Base-by-base conservation (phyloP, 805 yeast species). In the Yamadazyma philogaea region DNA sequence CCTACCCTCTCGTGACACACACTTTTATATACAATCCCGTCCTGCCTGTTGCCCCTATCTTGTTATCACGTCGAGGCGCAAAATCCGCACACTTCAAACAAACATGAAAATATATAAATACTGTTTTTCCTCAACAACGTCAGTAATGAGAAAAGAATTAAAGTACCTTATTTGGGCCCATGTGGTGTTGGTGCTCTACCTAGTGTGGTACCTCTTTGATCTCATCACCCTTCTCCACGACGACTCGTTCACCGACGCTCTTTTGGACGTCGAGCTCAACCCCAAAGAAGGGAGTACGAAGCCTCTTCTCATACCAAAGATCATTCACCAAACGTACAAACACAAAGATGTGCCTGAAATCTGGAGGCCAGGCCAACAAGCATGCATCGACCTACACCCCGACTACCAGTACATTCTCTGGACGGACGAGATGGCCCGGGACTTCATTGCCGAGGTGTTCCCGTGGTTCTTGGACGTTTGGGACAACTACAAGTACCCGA, bases 251-350 rank as follows among this genome's bases (percentile, higher is more conserved):
- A 64, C 72, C 12, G 87, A 84, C 55, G 86, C 84, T 1, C 65
- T 87, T 18, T 57, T 77, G 12, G 79, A 79, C 39, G 66, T 69
- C 11, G 95, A 87, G 46, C 57, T 86, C 37, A 78, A 81, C 50
- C 82, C 82, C 2, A 64, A 70, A 5, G 70, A 70, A n/a, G 56
- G 63, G 6, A 57, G 66, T 16, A 64, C 62, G 15, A 66, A 67
- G 44, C 79, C 81, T 7, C 74, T 74, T 45, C 59, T 84, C 30
- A 87, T 89, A 35, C 97, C 97, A 30, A 86, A 84, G 56, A 88
- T 89, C 59, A 88, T 90, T 42, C 97, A 90, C 59, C 97, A 90
- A 62, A 90, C 96, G 11, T 90, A 90, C 64, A 89, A 86, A 59
- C 84, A 87, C 16, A 74, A 68, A 11, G 75, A 81, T 16, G 78